Evolutionary conservation across 2,329 filamentous ascomycete genomes (phyloP), one percentile per base, ranked within the genome.

Genomic region (Aspergillus sergii): DNA sequence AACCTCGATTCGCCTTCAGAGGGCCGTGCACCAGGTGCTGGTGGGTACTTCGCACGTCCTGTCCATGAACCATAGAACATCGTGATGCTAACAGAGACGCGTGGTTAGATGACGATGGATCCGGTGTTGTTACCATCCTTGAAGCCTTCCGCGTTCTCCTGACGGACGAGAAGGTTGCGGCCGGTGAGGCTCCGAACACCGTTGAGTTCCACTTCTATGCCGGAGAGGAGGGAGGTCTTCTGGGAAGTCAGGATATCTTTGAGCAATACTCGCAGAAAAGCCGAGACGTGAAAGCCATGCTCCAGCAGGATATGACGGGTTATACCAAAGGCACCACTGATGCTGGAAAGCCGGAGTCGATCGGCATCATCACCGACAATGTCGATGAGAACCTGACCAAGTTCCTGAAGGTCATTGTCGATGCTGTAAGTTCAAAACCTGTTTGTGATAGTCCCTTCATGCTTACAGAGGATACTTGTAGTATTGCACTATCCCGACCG

Each of bases 171-270:
- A 43, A 39, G 16, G 48, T 59, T 0, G 58, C 58, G 1, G 58
- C 58, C 21, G 48, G 58, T 16, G 21, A 59, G 28, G 58, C 58
- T 16, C 19, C 34, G 0, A 59, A 59, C 26, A 43, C 58, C 3
- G 39, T 59, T 7, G 58, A 59, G 16, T 59, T 59, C 58, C 58
- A 59, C 14, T 59, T 59, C n/a, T 59, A 59, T 36, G 46, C 58
- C 10, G 58, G 32, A 10, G 58, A 59, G 34, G 58, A 59, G 48
- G 58, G 34, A 1, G 58, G 58, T 12, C 58, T 59, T 1, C 26
- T 59, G 34, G 58, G 58, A n/a, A 59, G 58, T 16, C 58, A 59
- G 28, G 58, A 39, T 2, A 59, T 59, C 12, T 59, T 53, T n/a
- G 6, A 19, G 6, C 32, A 59, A 16, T 59, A 59, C n/a, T 54